Evolutionary conservation across 768 basidiomycete genomes (phyloP), one percentile per base, ranked within the genome.

Genomic region (Collybia mongolica): DNA sequence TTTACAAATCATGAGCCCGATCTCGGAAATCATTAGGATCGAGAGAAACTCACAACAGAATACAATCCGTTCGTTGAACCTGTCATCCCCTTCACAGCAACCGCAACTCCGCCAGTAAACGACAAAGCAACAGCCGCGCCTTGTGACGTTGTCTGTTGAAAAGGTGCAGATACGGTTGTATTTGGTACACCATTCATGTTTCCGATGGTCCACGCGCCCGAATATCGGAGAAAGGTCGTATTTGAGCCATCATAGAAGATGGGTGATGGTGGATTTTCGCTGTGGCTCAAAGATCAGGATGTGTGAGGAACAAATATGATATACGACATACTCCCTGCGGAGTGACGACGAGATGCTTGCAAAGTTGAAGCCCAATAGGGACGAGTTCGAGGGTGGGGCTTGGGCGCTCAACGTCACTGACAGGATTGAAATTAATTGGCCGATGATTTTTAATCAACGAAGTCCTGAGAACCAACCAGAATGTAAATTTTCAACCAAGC

Each of bases 51-150:
- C 2, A 59, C 58, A 39, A 59, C 58, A 18, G 51, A 56, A 23
- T 59, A 59, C 19, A 53, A 11, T 20, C 58, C 58, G 39, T 48
- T 59, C 36, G 36, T 51, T 11, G 55, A 49, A 26, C 17, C 23
- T 6, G 39, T 20, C 36, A 56, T 55, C 12, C 55, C 58, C 23
- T 53, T 59, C 14, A 56, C 51, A n/a, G 39, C 51, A 4, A 56
- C 48, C 19, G 58, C 58, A 32, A 38, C 51, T n/a, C 47, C 55
- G 7, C 55, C 55, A 50, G 36, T 54, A 20, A 59, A 56, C 7
- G 58, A 50, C 40, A 59, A 51, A n/a, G 53, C 52, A 38, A 48
- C 51, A 29, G 46, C 53, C 15, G 58, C 58, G 38, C 54, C 49
- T 1, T 35, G 41, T 49, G 54, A 51, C 1, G 49, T 52, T 20